Conservation (phyloP, 2,329 filamentous ascomycete species). For the Capronia americana region DNA sequence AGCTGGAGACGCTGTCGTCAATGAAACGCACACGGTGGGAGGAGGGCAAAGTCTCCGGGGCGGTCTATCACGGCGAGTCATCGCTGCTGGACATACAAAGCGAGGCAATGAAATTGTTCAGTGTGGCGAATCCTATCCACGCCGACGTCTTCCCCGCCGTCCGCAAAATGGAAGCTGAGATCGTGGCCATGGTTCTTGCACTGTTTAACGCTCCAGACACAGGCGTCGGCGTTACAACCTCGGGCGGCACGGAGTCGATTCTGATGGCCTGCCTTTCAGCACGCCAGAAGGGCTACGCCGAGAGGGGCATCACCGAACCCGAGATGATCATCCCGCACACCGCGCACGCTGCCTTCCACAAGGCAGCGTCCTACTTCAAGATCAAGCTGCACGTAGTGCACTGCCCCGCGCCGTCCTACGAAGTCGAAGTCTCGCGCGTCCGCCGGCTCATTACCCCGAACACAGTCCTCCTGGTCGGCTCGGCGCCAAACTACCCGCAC, state of each 20-base stretch:
- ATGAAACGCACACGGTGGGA: conserved; percentile 98
- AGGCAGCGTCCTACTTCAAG: conserved; percentile 93
- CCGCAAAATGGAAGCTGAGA: conserved; percentile 98
- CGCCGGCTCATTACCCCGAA: conserved; percentile 90
- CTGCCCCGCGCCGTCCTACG: conserved; percentile 83
- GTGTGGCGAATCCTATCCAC: conserved; percentile 94
- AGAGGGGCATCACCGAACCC: conserved; percentile 87
- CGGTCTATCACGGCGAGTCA: conserved; percentile 93
- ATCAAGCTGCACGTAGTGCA: conserved; percentile 91
- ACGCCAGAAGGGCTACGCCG: conserved; percentile 82
- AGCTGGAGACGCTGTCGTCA: conserved; percentile 76
- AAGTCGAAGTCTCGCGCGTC: conserved; percentile 79
- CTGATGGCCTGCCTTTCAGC: conserved; percentile 92
- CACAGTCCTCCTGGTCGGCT: conserved; percentile 90
- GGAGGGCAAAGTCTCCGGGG: conserved; percentile 90
- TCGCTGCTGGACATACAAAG: conserved; percentile 83
- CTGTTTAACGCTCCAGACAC: conserved; percentile 89
- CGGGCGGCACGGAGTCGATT: conserved; percentile 94
- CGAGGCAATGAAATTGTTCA: conserved; percentile 92
- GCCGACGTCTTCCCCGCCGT: conserved; percentile 98
- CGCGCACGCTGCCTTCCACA: conserved; percentile 94
- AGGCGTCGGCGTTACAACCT: conserved; percentile 86
- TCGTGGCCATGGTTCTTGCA: conserved; percentile 89
- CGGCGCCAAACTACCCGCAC: conserved; percentile 96
- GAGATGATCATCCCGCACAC: conserved; percentile 98